Conservation (phyloP, 345 rosid genomes). For the Eucalyptus tenuipes region DNA sequence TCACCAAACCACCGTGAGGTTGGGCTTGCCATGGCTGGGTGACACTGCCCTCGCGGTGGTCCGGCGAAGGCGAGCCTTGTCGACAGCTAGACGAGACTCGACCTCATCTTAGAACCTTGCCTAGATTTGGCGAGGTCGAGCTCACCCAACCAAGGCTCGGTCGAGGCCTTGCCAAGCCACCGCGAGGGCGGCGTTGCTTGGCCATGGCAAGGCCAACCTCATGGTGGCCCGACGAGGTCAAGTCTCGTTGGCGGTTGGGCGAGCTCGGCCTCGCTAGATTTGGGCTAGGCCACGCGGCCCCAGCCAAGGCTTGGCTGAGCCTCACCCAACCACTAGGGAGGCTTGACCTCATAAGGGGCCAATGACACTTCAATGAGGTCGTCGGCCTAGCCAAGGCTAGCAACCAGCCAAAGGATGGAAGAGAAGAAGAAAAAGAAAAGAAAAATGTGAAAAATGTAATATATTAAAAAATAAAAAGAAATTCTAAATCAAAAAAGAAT, state of each 20-base stretch:
- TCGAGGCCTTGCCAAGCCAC: fast-evolving
- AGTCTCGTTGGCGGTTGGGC: fast-evolving
- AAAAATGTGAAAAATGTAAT: too few species aligned
- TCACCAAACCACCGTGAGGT: fast-evolving
- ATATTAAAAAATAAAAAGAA: too few species aligned
- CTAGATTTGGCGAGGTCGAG: fast-evolving
- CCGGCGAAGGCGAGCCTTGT: fast-evolving
- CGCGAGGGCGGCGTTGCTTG: fast-evolving
- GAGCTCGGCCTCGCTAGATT: too few species aligned
- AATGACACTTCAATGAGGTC: too few species aligned
- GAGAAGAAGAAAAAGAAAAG: too few species aligned
- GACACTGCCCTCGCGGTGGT: fast-evolving
- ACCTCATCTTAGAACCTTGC: too few species aligned
- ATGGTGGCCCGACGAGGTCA: fast-evolving
- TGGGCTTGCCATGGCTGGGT: fast-evolving
- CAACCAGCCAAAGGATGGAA: too few species aligned
- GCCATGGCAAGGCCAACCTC: too few species aligned
- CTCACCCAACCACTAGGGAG: fast-evolving
- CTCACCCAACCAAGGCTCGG: fast-evolving
- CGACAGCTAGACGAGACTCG: fast-evolving
- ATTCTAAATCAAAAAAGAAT: too few species aligned
- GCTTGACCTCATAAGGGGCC: too few species aligned
- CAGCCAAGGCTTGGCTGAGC: fast-evolving
- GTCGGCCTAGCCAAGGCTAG: fast-evolving
- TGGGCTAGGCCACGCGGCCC: fast-evolving